Percentiles rank a stretch among this genome's conserved stretches.
Evolutionary conservation across 2,329 filamentous ascomycete genomes (phyloP).

Genomic region (Setomelanomma holmii): DNA sequence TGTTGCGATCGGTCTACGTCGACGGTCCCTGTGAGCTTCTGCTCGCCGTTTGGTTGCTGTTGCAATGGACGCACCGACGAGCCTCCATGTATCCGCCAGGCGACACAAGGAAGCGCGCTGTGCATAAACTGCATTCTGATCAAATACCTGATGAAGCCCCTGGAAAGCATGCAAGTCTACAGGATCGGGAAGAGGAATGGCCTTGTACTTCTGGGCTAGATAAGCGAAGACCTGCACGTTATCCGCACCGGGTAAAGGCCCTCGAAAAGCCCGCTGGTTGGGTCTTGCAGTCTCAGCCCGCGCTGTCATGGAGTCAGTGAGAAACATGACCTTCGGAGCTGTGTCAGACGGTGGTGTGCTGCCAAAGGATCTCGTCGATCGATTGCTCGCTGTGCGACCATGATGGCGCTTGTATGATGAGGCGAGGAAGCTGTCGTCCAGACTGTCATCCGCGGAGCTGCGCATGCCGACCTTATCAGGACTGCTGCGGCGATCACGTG

Average conservation of each 20-base stretch:
- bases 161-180: conserved; percentile 47
- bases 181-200: conserved; percentile 47
- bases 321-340: conserved; percentile 55
- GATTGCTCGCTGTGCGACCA: conserved; percentile 54
- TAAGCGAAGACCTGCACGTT: conserved; percentile 50
- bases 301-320: conserved; percentile 59
- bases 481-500: conserved; percentile 53
- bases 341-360: conserved; percentile 61
- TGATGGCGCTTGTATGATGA: conserved; percentile 57
- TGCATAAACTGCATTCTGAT: conserved; percentile 62
- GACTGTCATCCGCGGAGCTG: conserved; percentile 63
- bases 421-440: conserved; percentile 63
- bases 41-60: conserved; percentile 56
- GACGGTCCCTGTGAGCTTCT: conserved; percentile 37
- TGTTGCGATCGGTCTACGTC: conserved; percentile 8
- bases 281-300: conserved; percentile 49
- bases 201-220: conserved; percentile 55
- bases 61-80: conserved; percentile 59
- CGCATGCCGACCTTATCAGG: conserved; percentile 57
- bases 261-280: conserved; percentile 58
- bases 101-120: conserved; percentile 58
- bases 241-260: conserved; percentile 53
- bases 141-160: conserved; percentile 52
- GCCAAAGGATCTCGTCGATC: conserved; percentile 60
- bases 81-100: conserved; percentile 66